Evolutionary conservation across 2,329 filamentous ascomycete genomes (phyloP).

Genomic region (Fusarium sp.): DNA sequence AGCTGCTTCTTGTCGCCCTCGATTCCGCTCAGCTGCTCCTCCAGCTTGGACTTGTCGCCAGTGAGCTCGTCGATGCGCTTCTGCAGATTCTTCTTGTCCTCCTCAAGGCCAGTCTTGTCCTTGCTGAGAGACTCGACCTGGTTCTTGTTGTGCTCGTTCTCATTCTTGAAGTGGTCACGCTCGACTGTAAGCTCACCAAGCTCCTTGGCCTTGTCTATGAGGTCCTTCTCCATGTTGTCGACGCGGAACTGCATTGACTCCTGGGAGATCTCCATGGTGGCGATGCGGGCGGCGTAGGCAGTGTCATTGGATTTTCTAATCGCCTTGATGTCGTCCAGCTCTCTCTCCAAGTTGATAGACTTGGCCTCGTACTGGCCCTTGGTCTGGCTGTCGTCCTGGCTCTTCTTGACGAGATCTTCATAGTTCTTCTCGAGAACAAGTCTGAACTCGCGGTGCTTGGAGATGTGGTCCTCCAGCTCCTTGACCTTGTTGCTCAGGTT

Average conservation of each 20-base stretch:
- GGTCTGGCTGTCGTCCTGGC: constrained; percentile 21
- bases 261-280: constrained; percentile 48
- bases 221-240: constrained; percentile 43
- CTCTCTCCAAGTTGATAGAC: constrained; percentile 47
- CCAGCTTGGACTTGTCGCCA: constrained; percentile 33
- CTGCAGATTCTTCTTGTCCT: constrained; percentile 44
- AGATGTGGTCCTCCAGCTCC: constrained; percentile 47
- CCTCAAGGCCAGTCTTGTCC: constrained; percentile 41
- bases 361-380: constrained; percentile 44
- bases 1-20: constrained; percentile 41
- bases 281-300: constrained; percentile 46
- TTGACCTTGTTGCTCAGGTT: constrained; percentile 44
- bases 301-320: constrained; percentile 48
- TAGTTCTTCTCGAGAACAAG: constrained; percentile 47
- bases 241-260: constrained; percentile 47
- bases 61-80: constrained; percentile 37
- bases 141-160: constrained; percentile 38
- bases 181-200: constrained; percentile 45
- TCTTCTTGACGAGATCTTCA: constrained; percentile 47
- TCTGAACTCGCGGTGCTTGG: constrained; percentile 46
- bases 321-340: constrained; percentile 44
- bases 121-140: constrained; percentile 41
- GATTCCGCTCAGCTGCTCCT: constrained; percentile 40
- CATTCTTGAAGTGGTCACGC: constrained; percentile 42
- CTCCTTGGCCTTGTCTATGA: constrained; percentile 44